Base-by-base conservation (phyloP, 108 stramenopile genomes). In the Thalassiosira profunda region DNA sequence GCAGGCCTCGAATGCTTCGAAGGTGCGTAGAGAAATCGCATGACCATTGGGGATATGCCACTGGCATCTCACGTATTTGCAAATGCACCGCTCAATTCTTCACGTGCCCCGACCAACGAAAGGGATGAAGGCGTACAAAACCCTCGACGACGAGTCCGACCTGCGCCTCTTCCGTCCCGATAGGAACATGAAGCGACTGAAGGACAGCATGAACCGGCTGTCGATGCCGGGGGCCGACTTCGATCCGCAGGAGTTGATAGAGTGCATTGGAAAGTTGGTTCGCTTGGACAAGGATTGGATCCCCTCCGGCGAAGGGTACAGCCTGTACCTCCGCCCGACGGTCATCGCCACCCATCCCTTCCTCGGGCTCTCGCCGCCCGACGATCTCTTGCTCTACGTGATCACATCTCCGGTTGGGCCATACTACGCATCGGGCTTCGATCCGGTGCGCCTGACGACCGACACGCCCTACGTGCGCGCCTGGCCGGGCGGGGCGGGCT, bases 261-360 rank as follows among this genome's bases (percentile, higher is more conserved):
- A 82, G 20, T 92, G 91, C 67, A 94, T 98, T 69, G 80, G 72
- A 45, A 68, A 89, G 61, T 66, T 93, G 11, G 84, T 95, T 0
- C 76, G 76, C 34, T 26, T 92, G 35, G 97, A 99, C 51, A 38
- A 81, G 59, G 76, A 87, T 49, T 99, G 97, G 97, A 94, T 99
- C 28, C 97, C 97, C 9, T 53, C 88, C 15, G 96, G 94, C 8
- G 93, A 93, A 62, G 97, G 97, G n/a, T 98, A 98, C 66, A 93
- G 94, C 11, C 74, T 98, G n/a, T 99, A 99, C 80, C 58, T 99
- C 41, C 91, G 98, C 17, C 98, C 98, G 12, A 98, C 97, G 1
- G 95, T 94, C 14, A 86, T 99, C 35, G 86, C 93, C 52, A 98
- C 95, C 36, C 85, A 96, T 48, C 86, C 84, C 42, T 93, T 79